Evolutionary conservation across 179 eudicot species (phyloP).

Genomic region (Monotropa hypopitys): DNA sequence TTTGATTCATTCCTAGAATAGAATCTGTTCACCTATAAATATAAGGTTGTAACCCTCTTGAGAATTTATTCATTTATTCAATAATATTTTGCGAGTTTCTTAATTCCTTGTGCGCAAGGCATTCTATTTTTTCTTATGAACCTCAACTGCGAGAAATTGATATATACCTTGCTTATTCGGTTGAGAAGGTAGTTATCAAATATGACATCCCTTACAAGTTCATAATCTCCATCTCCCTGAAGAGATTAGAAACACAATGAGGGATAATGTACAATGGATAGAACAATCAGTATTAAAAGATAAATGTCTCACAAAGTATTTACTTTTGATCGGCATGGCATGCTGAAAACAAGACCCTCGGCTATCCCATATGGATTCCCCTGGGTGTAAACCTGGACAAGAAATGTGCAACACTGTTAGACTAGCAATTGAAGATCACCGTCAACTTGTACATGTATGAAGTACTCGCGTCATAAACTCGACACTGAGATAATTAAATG

Average conservation of each 20-base stretch:
- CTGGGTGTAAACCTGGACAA: conserved; percentile 60
- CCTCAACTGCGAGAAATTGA: neutral
- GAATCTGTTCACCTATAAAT: too few relatives aligned
- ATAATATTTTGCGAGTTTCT: too few relatives aligned
- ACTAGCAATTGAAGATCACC: neutral
- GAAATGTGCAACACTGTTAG: neutral
- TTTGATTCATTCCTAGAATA: too few relatives aligned
- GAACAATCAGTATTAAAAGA: neutral
- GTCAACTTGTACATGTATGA: neutral
- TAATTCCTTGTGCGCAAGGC: too few relatives aligned
- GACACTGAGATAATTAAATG: neutral
- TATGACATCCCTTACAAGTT: conserved; percentile 65
- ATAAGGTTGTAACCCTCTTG: too few relatives aligned
- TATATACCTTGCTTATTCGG: conserved; percentile 53
- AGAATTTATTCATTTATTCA: too few relatives aligned
- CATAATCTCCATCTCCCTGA: conserved; percentile 96
- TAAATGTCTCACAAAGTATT: neutral
- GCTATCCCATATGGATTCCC: conserved; percentile 94
- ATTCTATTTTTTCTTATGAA: too few relatives aligned
- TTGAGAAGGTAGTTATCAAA: conserved; percentile 67
- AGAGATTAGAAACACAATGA: neutral
- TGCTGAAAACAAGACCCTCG: conserved; percentile 85
- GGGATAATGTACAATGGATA: neutral
- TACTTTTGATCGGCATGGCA: conserved; percentile 97
- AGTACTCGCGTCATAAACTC: neutral